A percentile compares a stretch with the other conserved stretches of the same genome.
Evolutionary conservation across 257 asterid species (phyloP).

Genomic region (Lycium barbarum): DNA sequence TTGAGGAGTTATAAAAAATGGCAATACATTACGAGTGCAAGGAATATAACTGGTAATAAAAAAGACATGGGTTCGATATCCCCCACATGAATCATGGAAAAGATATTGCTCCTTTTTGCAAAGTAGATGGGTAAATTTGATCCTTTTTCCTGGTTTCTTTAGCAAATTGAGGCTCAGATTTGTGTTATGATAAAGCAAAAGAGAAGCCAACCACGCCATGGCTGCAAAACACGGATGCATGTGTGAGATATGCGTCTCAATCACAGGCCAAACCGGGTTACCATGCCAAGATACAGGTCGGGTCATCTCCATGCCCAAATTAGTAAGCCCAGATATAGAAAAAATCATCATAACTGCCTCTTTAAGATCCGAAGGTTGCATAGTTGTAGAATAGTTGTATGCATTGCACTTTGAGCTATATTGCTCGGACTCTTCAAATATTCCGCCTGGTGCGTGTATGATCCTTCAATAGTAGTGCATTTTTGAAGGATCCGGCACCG

Average conservation of each 20-base stretch:
- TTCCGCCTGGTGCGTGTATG: no score
- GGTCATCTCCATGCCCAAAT: neutral
- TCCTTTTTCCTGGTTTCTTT: neutral
- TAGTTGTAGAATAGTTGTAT: neutral
- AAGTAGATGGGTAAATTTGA: neutral
- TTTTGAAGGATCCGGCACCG: no score
- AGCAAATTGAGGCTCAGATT: constrained; percentile 22
- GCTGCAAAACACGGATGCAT: constrained; percentile 35
- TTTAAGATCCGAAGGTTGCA: neutral
- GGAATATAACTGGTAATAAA: neutral
- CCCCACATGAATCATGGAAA: constrained; percentile 3
- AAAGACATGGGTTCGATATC: neutral
- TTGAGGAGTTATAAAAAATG: neutral
- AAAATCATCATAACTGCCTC: constrained; percentile 15
- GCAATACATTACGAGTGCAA: neutral
- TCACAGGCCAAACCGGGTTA: constrained; percentile 29
- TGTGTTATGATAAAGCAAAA: neutral
- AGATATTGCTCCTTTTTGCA: neutral
- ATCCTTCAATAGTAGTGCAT: no score
- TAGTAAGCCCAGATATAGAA: neutral
- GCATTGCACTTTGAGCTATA: neutral
- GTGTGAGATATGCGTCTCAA: neutral
- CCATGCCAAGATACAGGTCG: constrained; percentile 8
- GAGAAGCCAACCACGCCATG: constrained; percentile 34
- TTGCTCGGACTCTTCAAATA: no score